phyloP scores from a whole-genome alignment of 2,329 filamentous ascomycete genomes.

The Claviceps digitariae region DNA sequence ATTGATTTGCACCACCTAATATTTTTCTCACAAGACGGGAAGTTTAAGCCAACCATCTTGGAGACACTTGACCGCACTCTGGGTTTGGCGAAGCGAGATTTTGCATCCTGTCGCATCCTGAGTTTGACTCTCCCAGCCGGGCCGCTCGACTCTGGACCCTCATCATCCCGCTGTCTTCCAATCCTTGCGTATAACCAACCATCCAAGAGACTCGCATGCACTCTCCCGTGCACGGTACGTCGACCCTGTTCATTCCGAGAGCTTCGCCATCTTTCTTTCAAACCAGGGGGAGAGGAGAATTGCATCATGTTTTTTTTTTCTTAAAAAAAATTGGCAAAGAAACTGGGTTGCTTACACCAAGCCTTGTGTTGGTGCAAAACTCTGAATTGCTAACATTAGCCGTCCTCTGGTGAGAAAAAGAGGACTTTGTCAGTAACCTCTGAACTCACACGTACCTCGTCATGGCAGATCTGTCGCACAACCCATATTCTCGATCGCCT shows the following conservation, averaged over 20 bases:
- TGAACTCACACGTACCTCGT: conserved; percentile 8
- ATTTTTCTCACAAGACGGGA: conserved; percentile 2
- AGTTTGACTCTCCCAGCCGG: background rate
- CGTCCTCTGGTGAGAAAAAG: background rate
- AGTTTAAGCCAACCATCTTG: conserved; percentile 4
- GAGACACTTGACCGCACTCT: background rate
- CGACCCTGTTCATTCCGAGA: background rate
- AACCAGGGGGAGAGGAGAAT: too few relatives aligned
- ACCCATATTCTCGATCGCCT: conserved; percentile 45
- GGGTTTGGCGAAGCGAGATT: conserved; percentile 8
- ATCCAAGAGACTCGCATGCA: conserved; percentile 1
- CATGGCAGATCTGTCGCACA: conserved; percentile 43
- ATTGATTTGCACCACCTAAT: conserved; percentile 7
- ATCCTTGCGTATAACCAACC: background rate
- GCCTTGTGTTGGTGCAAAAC: background rate
- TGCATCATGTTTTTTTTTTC: background rate
- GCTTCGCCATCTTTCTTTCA: background rate
- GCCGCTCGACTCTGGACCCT: background rate
- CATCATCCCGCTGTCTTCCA: background rate
- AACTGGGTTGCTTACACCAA: background rate
- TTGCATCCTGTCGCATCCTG: conserved; percentile 6
- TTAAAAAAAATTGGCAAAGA: background rate
- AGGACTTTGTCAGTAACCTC: background rate
- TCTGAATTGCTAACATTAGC: background rate
- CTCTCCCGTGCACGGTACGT: background rate